Percentiles rank a stretch among this genome's conserved stretches.
phyloP scores from a whole-genome alignment of 2,329 filamentous ascomycete species.

The Pseudogymnoascus sp. region DNA sequence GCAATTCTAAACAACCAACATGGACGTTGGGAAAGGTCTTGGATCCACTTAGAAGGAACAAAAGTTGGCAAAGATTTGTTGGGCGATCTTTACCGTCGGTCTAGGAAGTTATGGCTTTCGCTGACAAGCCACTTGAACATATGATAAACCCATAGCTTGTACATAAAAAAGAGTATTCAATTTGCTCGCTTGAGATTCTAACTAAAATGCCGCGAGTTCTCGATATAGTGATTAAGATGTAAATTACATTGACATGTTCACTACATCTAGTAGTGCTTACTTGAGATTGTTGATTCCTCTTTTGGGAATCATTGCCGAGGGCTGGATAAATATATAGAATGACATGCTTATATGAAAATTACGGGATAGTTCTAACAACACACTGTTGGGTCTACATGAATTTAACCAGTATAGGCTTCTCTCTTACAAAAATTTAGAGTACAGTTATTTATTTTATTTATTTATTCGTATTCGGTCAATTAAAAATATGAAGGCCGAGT shows the following conservation, averaged over 20 bases:
- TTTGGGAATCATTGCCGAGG: too few relatives aligned
- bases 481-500: background rate
- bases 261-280: too few relatives aligned
- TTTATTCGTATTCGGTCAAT: background rate
- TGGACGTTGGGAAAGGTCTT: conserved; percentile 3
- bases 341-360: too few relatives aligned
- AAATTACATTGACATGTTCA: background rate
- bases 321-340: too few relatives aligned
- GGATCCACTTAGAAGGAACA: conserved; percentile 8
- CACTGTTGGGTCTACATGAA: too few relatives aligned
- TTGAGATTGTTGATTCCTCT: too few relatives aligned
- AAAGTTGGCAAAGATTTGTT: conserved; percentile 9
- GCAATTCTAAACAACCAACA: conserved; percentile 16
- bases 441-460: background rate
- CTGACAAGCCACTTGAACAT: conserved; percentile 3
- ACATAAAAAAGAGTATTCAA: conserved; percentile 9
- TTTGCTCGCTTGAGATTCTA: background rate
- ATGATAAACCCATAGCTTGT: conserved; percentile 11
- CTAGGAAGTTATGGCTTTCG: background rate
- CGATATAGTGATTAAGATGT: background rate
- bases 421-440: too few relatives aligned
- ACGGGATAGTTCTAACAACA: too few relatives aligned
- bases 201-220: background rate
- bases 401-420: too few relatives aligned
- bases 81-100: background rate